Evolutionary conservation across 208 protist genomes (phyloP), one percentile per base, ranked within the genome.

Genomic region (Blastocrithidia nonstop): DNA sequence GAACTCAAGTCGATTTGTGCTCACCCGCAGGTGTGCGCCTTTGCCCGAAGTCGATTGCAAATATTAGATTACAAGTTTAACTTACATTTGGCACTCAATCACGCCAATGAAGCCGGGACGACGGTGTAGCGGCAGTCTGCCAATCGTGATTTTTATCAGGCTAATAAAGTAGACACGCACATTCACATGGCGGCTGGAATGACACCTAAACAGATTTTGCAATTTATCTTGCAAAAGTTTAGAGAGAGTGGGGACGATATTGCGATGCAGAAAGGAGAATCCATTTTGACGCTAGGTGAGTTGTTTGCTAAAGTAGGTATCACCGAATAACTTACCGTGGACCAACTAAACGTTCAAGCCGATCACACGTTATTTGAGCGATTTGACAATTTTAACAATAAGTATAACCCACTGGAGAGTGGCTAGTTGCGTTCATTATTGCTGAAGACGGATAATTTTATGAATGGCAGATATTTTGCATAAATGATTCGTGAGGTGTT

Each of bases 331-430:
- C 62, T 98, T 27, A 95, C 75, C 23, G 89, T 98, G 13, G 92
- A 98, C 50, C 93, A 93, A 51, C 62, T 98, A 16, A 96, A 96
- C 54, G 81, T 96, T 41, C 86, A 97, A 52, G 93, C 93, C n/a
- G 87, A 98, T 62, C 76, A 90, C 47, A 84, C 93, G 38, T 80
- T 96, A 6, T 97, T 97, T 51, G 93, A 98, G 38, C 88, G 96
- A 42, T 99, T 99, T 73, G 97, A 99, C 67, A 97, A 96, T 57
- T 99, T 99, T 71, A 99, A 99, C 65, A 82, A 95, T 66, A 96
- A 96, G 63, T 99, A 99, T 78, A 98, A 98, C 64, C 96, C 96
- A 11, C 86, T 96, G 63, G 95, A 95, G 19, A 86, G 88, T 49
- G 70, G 70, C 13, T 76, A 93, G 35, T 57, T 99, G 16, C 84